phyloP scores from a whole-genome alignment of 805 yeast genomes.

The Pichia scutulata region DNA sequence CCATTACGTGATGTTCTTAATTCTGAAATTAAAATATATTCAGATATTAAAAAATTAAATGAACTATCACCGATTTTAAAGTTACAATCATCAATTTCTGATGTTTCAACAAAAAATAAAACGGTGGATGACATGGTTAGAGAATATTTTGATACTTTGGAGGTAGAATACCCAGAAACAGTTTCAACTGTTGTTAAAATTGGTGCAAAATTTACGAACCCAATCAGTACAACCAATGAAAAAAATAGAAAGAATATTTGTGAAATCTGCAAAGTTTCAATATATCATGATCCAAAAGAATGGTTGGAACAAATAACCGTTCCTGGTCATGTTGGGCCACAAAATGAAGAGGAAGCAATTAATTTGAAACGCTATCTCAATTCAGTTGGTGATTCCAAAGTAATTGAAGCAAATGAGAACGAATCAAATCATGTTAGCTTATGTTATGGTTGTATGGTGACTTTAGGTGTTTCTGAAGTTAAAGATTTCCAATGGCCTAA shows the following conservation, averaged over 20 bases:
- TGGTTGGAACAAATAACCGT: slow-evolving; percentile 73
- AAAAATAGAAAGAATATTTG: slow-evolving; percentile 31
- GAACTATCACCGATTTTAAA: slow-evolving; percentile 20
- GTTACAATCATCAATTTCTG: slow-evolving; percentile 6
- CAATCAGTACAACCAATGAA: slow-evolving; percentile 19
- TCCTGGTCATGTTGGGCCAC: slow-evolving; percentile 42
- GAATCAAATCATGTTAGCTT: slow-evolving; percentile 24
- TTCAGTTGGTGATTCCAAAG: background rate
- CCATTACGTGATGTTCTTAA: slow-evolving; percentile 73
- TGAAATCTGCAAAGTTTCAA: slow-evolving; percentile 45
- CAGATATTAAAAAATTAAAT: slow-evolving; percentile 33
- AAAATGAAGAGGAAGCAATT: slow-evolving; percentile 33
- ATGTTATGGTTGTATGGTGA: slow-evolving; percentile 74
- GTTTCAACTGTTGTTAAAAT: slow-evolving; percentile 90
- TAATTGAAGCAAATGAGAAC: background rate
- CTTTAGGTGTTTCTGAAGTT: slow-evolving; percentile 37
- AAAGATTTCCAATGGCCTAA: slow-evolving; percentile 27
- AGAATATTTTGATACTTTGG: slow-evolving; percentile 64
- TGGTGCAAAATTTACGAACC: slow-evolving; percentile 64
- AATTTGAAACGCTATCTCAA: slow-evolving; percentile 22
- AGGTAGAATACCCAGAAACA: slow-evolving; percentile 75
- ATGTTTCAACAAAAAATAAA: slow-evolving; percentile 54
- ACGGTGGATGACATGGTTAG: slow-evolving; percentile 75
- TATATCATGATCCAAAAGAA: slow-evolving; percentile 48
- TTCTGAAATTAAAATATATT: slow-evolving; percentile 58